Base-by-base conservation (phyloP, 176 grass and related monocot genomes). In the Elymus sibiricus region DNA sequence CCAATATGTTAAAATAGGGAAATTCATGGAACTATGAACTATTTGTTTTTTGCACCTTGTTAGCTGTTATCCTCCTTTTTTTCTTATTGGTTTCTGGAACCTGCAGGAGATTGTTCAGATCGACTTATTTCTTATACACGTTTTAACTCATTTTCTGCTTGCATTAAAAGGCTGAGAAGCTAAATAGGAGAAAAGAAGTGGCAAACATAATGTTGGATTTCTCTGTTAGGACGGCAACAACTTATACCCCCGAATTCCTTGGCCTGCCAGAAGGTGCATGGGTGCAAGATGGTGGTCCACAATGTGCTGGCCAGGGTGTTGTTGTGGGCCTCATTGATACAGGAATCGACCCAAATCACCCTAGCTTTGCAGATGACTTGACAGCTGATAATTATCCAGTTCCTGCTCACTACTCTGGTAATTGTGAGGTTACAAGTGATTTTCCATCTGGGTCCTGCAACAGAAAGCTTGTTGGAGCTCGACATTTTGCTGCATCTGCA, bases 371-470 rank as follows among this genome's bases (percentile, higher is more conserved):
- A 29, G 97, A 96, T 64, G 84, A 90, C 81, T 64, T 90, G 46
- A 92, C 92, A 71, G 42, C 90, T 39, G 94, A 94, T 34, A 69
- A 46, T 63, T 99, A 92, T 88, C 88, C 97, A 22, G 77, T 99
- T 53, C 97, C 97, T 72, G 71, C 89, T 87, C 93, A 88, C 79
- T 99, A 91, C 74, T 91, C 94, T 59, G 97, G 97, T 58, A 92
- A 85, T 78, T 99, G 97, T 74, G 97, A 99, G 91, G 97, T 99
- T 83, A 99, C 90, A 9, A 86, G 64, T 80, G 97, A 99, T 89
- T 99, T 99, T 82, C 97, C 93, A 55, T 95, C 94, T 64, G 97
- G 94, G 74, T 99, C 97, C 76, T 99, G 97, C 82, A 99, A 99
- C 76, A 94, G 92, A 86, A 99, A 99, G 63, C 92, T 99, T 16